phyloP scores from a whole-genome alignment of 2,329 filamentous ascomycete species.

The Xylariaceae sp. region DNA sequence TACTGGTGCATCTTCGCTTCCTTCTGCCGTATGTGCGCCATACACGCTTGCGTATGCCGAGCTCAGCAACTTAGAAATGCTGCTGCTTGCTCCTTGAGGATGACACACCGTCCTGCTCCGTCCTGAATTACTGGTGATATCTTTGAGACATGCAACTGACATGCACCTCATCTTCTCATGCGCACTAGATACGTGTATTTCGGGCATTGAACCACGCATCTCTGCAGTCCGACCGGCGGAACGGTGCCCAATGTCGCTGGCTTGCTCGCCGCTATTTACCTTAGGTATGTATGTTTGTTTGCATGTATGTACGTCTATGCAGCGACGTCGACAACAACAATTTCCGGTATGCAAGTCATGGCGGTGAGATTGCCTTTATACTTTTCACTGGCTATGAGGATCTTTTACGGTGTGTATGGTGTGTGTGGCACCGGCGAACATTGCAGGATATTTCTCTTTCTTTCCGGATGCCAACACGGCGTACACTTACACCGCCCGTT shows the following conservation, averaged over 20 bases:
- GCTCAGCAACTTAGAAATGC: not conserved
- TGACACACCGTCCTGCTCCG: slow-evolving; percentile 8
- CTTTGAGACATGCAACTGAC: slow-evolving; percentile 4
- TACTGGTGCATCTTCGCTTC: too few relatives aligned
- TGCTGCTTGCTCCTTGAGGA: slow-evolving; percentile 9
- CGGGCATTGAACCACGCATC: slow-evolving; percentile 26
- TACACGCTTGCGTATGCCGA: too few relatives aligned
- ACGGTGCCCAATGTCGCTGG: slow-evolving; percentile 14
- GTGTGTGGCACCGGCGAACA: slow-evolving; percentile 15
- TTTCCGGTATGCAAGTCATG: slow-evolving; percentile 22
- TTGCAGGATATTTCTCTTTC: slow-evolving; percentile 6
- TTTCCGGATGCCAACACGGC: slow-evolving; percentile 14
- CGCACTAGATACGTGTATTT: slow-evolving; percentile 16
- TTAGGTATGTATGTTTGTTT: slow-evolving; percentile 14
- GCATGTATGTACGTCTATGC: slow-evolving; percentile 8
- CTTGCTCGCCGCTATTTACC: slow-evolving; percentile 20
- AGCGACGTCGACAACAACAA: slow-evolving; percentile 12
- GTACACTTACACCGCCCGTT: slow-evolving; percentile 28
- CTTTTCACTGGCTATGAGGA: slow-evolving; percentile 2
- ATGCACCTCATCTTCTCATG: too few relatives aligned
- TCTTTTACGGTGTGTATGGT: slow-evolving; percentile 13
- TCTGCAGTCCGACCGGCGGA: slow-evolving; percentile 11
- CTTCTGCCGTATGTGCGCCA: too few relatives aligned
- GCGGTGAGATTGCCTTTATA: slow-evolving; percentile 26
- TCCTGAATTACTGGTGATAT: slow-evolving; percentile 14